These are phyloP conservation scores for Hansenula lynferdii DNA, from an alignment of 1,139 yeast species.

Conservation along the genomic window DNA sequence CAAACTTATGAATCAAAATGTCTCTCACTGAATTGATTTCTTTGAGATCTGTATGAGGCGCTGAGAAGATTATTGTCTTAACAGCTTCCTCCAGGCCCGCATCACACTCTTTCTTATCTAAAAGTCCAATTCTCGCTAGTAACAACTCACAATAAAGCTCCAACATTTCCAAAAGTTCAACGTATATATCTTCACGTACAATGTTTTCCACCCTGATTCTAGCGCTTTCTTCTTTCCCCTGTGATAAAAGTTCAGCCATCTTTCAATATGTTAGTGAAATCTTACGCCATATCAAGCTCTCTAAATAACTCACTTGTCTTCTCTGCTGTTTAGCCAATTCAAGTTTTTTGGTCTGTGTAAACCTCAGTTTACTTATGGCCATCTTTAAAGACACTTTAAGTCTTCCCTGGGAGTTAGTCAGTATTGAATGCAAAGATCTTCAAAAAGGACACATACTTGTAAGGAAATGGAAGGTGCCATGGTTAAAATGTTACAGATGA, in stretches of 20 bases:
- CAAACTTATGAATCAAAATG: conserved; percentile 56
- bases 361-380: conserved; percentile 75
- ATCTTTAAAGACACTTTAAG: conserved; percentile 72
- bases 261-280: not conserved
- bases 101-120: conserved; percentile 48
- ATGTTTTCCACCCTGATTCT: conserved; percentile 80
- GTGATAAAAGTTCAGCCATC: conserved; percentile 66
- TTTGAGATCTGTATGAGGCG: conserved; percentile 71
- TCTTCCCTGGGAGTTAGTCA: conserved; percentile 25
- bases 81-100: conserved; percentile 72
- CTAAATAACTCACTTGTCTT: conserved; percentile 38
- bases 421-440: conserved; percentile 1
- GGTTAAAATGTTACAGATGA: too few species aligned
- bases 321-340: conserved; percentile 82
- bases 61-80: conserved; percentile 61
- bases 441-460: conserved; percentile 22
- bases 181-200: conserved; percentile 77
- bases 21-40: conserved; percentile 65
- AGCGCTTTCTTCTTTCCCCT: conserved; percentile 81
- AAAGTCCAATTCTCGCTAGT: conserved; percentile 63
- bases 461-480: conserved; percentile 23
- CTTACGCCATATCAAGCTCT: too few species aligned
- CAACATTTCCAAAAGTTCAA: conserved; percentile 74
- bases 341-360: conserved; percentile 75
- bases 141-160: conserved; percentile 83